phyloP scores from a whole-genome alignment of 1,284 basidiomycete species.

The Lentinus polychrous region DNA sequence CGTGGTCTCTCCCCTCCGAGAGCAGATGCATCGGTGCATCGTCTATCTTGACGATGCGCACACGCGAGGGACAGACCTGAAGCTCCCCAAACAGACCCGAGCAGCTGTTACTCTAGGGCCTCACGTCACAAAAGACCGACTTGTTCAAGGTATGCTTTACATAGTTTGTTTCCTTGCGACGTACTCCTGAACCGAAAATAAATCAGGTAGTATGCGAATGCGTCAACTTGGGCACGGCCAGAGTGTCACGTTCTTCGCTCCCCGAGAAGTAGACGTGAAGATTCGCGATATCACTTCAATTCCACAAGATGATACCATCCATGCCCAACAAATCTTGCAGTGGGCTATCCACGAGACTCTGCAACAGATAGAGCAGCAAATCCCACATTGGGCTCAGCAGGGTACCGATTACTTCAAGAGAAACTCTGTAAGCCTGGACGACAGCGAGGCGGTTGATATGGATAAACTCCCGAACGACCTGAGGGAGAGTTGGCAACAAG shows the following conservation, averaged over 20 bases:
- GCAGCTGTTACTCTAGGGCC: constrained; percentile 50
- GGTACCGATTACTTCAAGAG: constrained; percentile 38
- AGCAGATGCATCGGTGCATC: constrained; percentile 37
- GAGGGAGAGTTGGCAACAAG: neutral
- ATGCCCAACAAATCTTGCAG: constrained; percentile 27
- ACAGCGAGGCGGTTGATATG: no score
- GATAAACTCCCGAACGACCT: no score
- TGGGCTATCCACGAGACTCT: constrained; percentile 44
- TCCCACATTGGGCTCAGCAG: constrained; percentile 42
- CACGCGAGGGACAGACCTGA: constrained; percentile 51
- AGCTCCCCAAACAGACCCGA: constrained; percentile 34
- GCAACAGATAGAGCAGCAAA: constrained; percentile 30
- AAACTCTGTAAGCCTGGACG: no score
- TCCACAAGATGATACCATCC: neutral
- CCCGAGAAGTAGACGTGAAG: constrained; percentile 34
- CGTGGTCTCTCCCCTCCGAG: constrained; percentile 34
- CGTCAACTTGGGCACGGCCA: constrained; percentile 43
- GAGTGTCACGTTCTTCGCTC: constrained; percentile 44
- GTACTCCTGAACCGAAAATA: neutral
- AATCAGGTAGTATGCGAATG: constrained; percentile 46
- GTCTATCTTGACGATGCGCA: constrained; percentile 54
- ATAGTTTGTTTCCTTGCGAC: no score
- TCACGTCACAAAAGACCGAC: constrained; percentile 46
- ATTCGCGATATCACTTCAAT: constrained; percentile 26
- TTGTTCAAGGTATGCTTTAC: constrained; percentile 39